Percentiles rank a stretch among this genome's conserved stretches.
phyloP scores from a whole-genome alignment of 345 rosid genomes.

The Alliaria petiolata region DNA sequence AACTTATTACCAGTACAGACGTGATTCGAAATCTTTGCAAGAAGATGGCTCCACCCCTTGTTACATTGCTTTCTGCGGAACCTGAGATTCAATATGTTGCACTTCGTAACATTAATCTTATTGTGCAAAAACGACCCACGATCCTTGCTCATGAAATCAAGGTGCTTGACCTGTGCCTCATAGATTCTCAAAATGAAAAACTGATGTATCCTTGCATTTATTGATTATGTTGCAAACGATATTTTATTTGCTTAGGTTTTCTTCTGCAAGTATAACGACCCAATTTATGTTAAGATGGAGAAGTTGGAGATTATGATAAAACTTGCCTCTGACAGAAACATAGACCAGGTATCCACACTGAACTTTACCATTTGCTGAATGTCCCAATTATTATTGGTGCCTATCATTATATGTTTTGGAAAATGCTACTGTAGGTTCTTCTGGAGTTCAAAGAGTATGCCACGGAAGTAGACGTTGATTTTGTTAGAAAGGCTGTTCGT shows the following conservation, averaged over 20 bases:
- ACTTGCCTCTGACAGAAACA: slow-evolving; percentile 98
- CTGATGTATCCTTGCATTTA: slow-evolving; percentile 6
- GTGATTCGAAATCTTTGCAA: slow-evolving; percentile 99
- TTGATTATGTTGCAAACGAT: not conserved
- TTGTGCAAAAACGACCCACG: slow-evolving; percentile 92
- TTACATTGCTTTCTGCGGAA: slow-evolving; percentile 95
- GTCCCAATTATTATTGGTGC: not conserved
- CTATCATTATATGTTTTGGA: slow-evolving; percentile 15
- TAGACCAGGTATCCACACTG: slow-evolving; percentile 72
- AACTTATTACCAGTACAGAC: slow-evolving; percentile 91
- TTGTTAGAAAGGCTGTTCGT: slow-evolving; percentile 97
- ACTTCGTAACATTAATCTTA: slow-evolving; percentile 91
- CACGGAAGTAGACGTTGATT: slow-evolving; percentile 97
- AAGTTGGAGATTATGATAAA: slow-evolving; percentile 99
- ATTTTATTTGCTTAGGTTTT: slow-evolving; percentile 64
- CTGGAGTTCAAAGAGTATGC: slow-evolving; percentile 99
- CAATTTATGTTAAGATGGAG: slow-evolving; percentile 99
- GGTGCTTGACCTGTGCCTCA: slow-evolving; percentile 41
- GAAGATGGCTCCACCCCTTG: slow-evolving; percentile 99
- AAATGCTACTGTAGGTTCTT: slow-evolving; percentile 58
- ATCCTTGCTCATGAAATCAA: slow-evolving; percentile 99
- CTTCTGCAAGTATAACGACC: slow-evolving; percentile 99
- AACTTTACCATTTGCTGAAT: not conserved
- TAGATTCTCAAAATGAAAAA: not conserved
- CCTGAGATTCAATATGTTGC: slow-evolving; percentile 99